These are phyloP conservation scores for Cubamyces lactineus DNA, from an alignment of 768 basidiomycete genomes.

Conservation along the genomic window DNA sequence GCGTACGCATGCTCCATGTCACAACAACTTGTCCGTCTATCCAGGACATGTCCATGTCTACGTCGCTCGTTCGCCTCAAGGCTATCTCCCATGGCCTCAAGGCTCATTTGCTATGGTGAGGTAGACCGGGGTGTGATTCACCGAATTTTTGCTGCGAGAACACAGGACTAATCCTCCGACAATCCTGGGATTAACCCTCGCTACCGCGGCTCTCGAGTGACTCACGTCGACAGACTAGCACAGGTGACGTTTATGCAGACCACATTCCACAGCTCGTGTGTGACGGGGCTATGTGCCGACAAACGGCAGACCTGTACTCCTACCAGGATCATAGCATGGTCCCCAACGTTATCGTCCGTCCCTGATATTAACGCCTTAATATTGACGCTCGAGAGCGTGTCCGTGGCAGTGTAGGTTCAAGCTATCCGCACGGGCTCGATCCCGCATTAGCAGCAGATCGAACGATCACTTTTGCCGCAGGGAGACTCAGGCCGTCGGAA, in stretches of 20 bases:
- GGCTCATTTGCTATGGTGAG: neutral
- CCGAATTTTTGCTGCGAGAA: neutral
- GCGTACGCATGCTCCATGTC: neutral
- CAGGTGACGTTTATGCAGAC: neutral
- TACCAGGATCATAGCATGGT: neutral
- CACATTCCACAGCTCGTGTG: neutral
- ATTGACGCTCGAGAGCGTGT: neutral
- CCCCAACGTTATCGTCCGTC: no score
- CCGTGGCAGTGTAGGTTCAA: conserved; percentile 3
- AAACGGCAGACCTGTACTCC: neutral
- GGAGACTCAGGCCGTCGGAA: neutral
- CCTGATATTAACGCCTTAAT: no score
- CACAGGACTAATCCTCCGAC: neutral
- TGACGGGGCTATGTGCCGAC: neutral
- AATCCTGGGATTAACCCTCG: neutral
- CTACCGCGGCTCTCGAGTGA: neutral
- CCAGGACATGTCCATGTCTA: neutral
- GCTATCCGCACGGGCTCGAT: neutral
- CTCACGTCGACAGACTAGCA: neutral
- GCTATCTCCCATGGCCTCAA: conserved; percentile 15
- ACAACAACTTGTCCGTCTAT: neutral
- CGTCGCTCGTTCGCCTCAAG: conserved; percentile 12
- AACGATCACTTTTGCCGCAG: neutral
- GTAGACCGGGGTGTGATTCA: conserved; percentile 2
- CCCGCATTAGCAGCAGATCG: neutral